These are phyloP conservation scores for Imleria badia DNA, from an alignment of 768 basidiomycete genomes.

Conservation along the genomic window DNA sequence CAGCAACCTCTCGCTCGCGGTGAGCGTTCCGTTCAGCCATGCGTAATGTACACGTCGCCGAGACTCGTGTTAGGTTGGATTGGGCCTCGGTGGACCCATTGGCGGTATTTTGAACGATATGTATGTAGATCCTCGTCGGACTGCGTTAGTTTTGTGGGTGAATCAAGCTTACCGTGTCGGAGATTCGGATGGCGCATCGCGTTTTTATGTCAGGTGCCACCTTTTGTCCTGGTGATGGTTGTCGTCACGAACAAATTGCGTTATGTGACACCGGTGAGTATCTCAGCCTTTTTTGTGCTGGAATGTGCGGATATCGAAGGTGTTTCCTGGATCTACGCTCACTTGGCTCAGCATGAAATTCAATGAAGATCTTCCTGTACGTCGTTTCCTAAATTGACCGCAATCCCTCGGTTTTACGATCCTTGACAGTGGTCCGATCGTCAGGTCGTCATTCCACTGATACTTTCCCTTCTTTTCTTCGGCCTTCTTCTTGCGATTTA, in stretches of 20 bases:
- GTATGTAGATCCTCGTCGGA: neutral
- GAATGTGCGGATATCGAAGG: neutral
- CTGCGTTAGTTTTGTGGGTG: too few species aligned
- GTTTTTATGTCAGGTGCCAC: conserved; percentile 12
- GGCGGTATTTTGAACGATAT: conserved; percentile 13
- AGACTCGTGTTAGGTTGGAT: conserved; percentile 2
- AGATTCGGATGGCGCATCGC: conserved; percentile 41
- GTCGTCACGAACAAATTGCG: neutral
- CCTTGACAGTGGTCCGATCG: conserved; percentile 7
- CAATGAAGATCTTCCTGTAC: conserved; percentile 13
- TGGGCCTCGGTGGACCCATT: conserved; percentile 12
- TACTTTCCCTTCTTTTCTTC: conserved; percentile 5
- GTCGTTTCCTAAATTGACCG: neutral
- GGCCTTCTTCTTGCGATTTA: conserved; percentile 8
- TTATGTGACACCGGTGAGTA: conserved; percentile 14
- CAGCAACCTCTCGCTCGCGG: conserved; percentile 28
- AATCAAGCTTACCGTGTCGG: neutral
- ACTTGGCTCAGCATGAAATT: conserved; percentile 16
- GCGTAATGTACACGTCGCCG: neutral
- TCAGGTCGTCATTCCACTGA: conserved; percentile 7
- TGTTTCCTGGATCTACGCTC: conserved; percentile 10
- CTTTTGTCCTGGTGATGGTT: conserved; percentile 4
- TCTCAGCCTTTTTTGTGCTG: neutral
- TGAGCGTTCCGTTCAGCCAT: neutral
- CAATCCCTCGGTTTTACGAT: neutral